Evolutionary conservation across 164 flowering plant species (phyloP).

Genomic region (Aristolochia californica): DNA sequence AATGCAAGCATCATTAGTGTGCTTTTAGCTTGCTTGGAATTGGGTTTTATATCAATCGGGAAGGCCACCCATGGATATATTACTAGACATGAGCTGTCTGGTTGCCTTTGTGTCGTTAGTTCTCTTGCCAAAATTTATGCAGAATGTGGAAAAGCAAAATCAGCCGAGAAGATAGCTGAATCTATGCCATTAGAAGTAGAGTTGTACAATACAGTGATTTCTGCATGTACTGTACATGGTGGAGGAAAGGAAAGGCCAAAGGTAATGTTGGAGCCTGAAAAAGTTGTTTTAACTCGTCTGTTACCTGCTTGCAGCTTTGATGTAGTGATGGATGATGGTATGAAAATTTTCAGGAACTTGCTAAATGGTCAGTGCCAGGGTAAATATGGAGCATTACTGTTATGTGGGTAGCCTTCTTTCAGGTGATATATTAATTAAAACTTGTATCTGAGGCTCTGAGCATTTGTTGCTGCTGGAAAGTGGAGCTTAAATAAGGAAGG

Average conservation of each 20-base stretch:
- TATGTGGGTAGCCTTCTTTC: conserved; percentile 50
- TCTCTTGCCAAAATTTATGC: conserved; percentile 61
- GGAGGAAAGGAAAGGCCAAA: conserved; percentile 25
- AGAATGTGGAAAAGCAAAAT: conserved; percentile 45
- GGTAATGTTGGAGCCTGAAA: conserved; percentile 37
- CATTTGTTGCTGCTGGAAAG: conserved; percentile 37
- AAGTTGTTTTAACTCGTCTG: conserved; percentile 42
- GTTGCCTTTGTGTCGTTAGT: conserved; percentile 27
- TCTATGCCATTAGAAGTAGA: conserved; percentile 20
- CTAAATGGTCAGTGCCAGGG: conserved; percentile 25
- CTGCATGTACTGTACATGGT: conserved; percentile 49
- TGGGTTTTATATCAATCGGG: conserved; percentile 32
- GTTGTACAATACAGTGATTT: conserved; percentile 57
- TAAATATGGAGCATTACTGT: conserved; percentile 50
- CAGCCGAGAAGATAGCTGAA: conserved; percentile 38
- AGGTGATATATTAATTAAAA: conserved; percentile 33
- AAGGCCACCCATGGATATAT: conserved; percentile 45
- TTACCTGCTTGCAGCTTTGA: conserved; percentile 53
- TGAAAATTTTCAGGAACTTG: conserved; percentile 36
- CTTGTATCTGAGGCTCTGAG: conserved; percentile 11
- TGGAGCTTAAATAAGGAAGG: conserved; percentile 20
- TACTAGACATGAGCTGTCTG: conserved; percentile 17
- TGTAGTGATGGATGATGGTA: conserved; percentile 40
- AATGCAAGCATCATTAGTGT: conserved; percentile 21
- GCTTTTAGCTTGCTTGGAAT: conserved; percentile 38